Evolutionary conservation across 768 basidiomycete genomes (phyloP).

Genomic region (Myochromella boudieri): DNA sequence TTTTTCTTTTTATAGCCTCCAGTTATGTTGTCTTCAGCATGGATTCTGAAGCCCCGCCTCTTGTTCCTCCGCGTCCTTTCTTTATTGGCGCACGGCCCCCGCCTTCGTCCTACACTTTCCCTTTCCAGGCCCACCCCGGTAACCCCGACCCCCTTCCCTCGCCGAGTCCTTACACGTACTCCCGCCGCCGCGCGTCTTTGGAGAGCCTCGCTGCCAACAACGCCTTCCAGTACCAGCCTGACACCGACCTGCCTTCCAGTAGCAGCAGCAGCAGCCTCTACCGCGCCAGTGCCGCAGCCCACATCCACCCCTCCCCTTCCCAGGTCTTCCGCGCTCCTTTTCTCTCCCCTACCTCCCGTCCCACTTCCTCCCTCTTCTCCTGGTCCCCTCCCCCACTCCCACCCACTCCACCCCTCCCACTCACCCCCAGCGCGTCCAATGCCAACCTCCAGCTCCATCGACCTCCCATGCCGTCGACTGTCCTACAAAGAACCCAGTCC

Average conservation of each 20-base stretch:
- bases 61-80: conserved; percentile 25
- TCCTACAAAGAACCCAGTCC: too few relatives aligned
- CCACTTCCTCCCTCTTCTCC: conserved; percentile 58
- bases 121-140: conserved; percentile 64
- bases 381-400: conserved; percentile 46
- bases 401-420: conserved; percentile 22
- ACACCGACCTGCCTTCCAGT: conserved; percentile 47
- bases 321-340: conserved; percentile 68
- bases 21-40: too few relatives aligned
- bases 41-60: too few relatives aligned
- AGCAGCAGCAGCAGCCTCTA: conserved; percentile 36
- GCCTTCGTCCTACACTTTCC: conserved; percentile 39
- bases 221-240: conserved; percentile 33
- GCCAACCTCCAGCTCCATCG: conserved; percentile 33
- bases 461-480: conserved; percentile 51
- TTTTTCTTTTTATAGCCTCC: too few relatives aligned
- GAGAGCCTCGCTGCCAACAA: conserved; percentile 35
- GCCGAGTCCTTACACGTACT: too few relatives aligned
- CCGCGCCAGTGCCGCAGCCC: conserved; percentile 42
- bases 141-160: conserved; percentile 62
- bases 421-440: conserved; percentile 23
- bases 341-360: conserved; percentile 69
- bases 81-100: conserved; percentile 27
- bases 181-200: conserved; percentile 39
- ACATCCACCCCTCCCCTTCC: conserved; percentile 39